Percentiles rank a stretch among this genome's conserved stretches.
Evolutionary conservation across 148 eudicot species (phyloP).

Genomic region (Amaranthus cruentus): DNA sequence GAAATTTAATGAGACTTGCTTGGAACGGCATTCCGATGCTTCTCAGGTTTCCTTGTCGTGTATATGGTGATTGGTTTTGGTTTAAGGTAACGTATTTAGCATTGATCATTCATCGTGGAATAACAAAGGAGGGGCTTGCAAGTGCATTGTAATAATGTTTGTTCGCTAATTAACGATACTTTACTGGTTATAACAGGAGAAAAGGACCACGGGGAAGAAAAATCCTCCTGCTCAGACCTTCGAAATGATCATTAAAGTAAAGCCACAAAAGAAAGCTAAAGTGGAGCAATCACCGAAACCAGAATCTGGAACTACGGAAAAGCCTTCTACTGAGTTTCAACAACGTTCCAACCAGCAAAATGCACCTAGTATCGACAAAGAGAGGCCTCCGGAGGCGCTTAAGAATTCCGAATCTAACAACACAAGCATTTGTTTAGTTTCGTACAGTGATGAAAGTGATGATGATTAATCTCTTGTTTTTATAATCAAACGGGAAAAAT

Average conservation of each 20-base stretch:
- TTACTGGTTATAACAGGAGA: conserved; percentile 36
- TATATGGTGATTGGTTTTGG: not conserved
- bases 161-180: conserved; percentile 1
- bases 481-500: too few relatives aligned
- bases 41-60: too few relatives aligned
- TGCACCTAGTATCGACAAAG: conserved; percentile 9
- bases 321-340: conserved; percentile 20
- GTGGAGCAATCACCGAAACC: conserved; percentile 30
- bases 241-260: conserved; percentile 62
- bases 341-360: conserved; percentile 11
- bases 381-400: conserved; percentile 9
- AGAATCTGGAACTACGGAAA: conserved; percentile 13
- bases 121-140: too few relatives aligned
- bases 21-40: too few relatives aligned
- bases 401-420: conserved; percentile 10
- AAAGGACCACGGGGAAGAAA: conserved; percentile 39
- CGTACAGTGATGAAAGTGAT: conserved; percentile 79
- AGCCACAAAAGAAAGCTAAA: conserved; percentile 79
- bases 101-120: too few relatives aligned
- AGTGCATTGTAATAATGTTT: not conserved
- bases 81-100: too few relatives aligned
- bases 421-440: conserved; percentile 51
- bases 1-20: too few relatives aligned
- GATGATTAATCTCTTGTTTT: conserved; percentile 42
- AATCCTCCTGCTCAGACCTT: conserved; percentile 39